phyloP scores from a whole-genome alignment of 768 basidiomycete species.

The Tephrocybe rancida region DNA sequence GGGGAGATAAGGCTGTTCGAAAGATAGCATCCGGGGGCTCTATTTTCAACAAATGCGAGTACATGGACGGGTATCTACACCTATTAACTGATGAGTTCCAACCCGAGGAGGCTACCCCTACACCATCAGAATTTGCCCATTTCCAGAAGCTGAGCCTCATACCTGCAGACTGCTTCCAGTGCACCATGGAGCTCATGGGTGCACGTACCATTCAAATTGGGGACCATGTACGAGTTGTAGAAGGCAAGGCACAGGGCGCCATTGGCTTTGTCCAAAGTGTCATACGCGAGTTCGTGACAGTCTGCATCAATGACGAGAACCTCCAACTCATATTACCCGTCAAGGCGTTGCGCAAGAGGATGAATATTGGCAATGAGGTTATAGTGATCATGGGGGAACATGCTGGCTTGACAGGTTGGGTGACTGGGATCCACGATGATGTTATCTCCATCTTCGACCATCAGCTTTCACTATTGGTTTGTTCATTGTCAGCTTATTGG shows the following conservation, averaged over 20 bases:
- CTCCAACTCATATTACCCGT: background rate
- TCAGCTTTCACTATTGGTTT: background rate
- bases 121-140: background rate
- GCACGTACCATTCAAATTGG: background rate
- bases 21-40: no score
- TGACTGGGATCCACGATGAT: background rate
- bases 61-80: background rate
- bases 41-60: background rate
- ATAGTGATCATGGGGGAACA: background rate
- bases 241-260: background rate
- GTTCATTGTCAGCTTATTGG: background rate
- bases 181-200: background rate
- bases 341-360: background rate
- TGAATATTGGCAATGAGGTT: background rate
- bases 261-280: background rate
- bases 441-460: background rate
- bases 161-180: background rate
- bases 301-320: background rate
- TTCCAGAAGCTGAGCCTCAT: background rate
- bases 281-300: background rate
- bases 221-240: background rate
- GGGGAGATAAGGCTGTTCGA: background rate
- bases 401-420: background rate
- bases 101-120: background rate
- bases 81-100: background rate